phyloP scores from a whole-genome alignment of 176 grass and related monocot genomes.

The Alopecurus myosuroides region DNA sequence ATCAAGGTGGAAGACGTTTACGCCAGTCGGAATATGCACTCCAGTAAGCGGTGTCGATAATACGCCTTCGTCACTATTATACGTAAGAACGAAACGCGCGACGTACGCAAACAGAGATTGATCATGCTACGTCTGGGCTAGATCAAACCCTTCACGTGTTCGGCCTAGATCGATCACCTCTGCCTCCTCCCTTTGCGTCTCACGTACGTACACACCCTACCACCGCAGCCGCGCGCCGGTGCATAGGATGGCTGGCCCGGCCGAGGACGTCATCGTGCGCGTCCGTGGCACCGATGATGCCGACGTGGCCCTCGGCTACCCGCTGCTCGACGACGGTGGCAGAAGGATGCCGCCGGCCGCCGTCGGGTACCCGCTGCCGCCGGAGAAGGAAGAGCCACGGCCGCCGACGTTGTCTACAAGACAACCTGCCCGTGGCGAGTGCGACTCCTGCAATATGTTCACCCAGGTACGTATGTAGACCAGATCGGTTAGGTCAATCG shows the following conservation, averaged over 20 bases:
- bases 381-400: not conserved
- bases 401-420: not conserved
- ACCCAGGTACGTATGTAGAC: not conserved
- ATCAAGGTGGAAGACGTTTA: not conserved
- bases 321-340: not conserved
- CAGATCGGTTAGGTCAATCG: no score
- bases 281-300: not conserved
- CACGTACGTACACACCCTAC: no score
- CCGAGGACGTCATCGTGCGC: not conserved
- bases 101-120: no score
- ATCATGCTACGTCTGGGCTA: no score
- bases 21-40: not conserved
- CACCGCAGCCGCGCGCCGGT: no score
- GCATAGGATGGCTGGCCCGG: not conserved
- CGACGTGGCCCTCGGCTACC: not conserved
- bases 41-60: not conserved
- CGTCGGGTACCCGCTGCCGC: not conserved
- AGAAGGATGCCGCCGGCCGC: not conserved
- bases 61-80: not conserved
- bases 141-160: no score
- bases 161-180: no score
- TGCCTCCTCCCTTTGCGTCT: no score
- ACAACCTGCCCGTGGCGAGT: not conserved
- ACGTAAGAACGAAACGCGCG: not conserved
- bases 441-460: not conserved